Percentiles rank a stretch among this genome's conserved stretches.
phyloP scores from a whole-genome alignment of 176 grass and related monocot species.

The Coix lacrymajobi region DNA sequence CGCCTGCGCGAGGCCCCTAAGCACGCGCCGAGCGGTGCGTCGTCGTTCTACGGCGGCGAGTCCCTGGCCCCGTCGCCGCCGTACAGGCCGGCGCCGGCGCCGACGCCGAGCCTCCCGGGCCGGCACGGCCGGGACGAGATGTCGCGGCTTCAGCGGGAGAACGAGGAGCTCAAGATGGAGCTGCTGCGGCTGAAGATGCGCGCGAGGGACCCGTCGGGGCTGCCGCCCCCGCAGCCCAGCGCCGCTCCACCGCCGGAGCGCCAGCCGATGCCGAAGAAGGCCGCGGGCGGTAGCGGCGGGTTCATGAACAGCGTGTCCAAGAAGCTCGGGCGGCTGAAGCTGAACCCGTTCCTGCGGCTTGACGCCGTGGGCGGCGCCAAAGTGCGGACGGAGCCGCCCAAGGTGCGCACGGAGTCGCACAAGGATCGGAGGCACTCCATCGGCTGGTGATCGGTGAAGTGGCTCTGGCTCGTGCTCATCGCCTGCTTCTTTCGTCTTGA shows the following conservation, averaged over 20 bases:
- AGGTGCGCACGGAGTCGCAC: too few relatives aligned
- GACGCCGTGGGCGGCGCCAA: conserved; percentile 38
- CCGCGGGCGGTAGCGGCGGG: conserved; percentile 16
- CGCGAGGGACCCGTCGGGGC: conserved; percentile 25
- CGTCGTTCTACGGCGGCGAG: conserved; percentile 30
- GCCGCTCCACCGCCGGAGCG: conserved; percentile 20
- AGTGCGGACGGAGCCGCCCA: conserved; percentile 38
- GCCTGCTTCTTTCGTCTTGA: background rate
- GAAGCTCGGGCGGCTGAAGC: conserved; percentile 67
- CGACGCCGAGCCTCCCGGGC: conserved; percentile 21
- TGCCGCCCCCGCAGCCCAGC: background rate
- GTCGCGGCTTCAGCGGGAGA: conserved; percentile 77
- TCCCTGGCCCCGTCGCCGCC: conserved; percentile 47
- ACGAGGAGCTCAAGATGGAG: conserved; percentile 78
- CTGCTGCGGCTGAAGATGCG: conserved; percentile 61
- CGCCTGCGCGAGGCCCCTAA: conserved; percentile 40
- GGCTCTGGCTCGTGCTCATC: background rate
- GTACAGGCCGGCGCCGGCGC: conserved; percentile 20
- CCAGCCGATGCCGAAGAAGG: conserved; percentile 53
- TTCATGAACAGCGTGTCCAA: conserved; percentile 76
- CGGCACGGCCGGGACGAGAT: conserved; percentile 46
- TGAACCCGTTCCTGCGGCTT: conserved; percentile 57
- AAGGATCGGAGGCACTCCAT: conserved; percentile 83
- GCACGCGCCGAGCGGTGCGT: conserved; percentile 17
- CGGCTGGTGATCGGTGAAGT: background rate